Evolutionary conservation across 352 stramenopile genomes (phyloP), one percentile per base, ranked within the genome.

Genomic region (Phytophthora colocasiae): DNA sequence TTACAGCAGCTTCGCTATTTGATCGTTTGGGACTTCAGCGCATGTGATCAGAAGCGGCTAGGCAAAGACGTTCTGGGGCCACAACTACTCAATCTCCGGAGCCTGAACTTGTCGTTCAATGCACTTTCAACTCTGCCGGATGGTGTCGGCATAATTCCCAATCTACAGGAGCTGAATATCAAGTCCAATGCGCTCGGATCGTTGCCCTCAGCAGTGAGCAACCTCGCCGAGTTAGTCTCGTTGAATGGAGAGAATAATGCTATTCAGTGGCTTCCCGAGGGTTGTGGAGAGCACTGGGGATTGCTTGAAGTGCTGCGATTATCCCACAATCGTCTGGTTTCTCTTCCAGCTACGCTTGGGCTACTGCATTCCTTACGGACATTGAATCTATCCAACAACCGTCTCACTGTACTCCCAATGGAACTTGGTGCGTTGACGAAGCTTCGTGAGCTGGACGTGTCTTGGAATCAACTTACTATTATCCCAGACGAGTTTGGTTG

Each of bases 401-500:
- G 56, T 7, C 32, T 91, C 10, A 51, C 53, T 10, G 45, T 27
- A 7, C 48, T 91, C n/a, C 80, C 83, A 9, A 67, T 87, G 11
- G 81, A 90, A 43, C 45, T 91, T 43, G 77, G 74, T 4, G 75
- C 81, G 0, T 71, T 92, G 10, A 72, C 75, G 5, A 68, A 77
- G n/a, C 53, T 92, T 34, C 51, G 61, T 10, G 64, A 81, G 45
- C 64, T 96, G 14, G 56, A 88, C 40, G 36, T 93, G 19, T 81
- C 79, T 14, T 86, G 82, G 75, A 95, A 95, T 67, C 57, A 78
- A 34, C 58, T 95, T 14, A 15, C 44, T 0, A 12, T 29, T 15
- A 64, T 96, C 2, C 88, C 88, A 1, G 75, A 90, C 46, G 81
- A 87, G 38, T 71, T 93, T 12, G 82, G 86, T 1, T 90, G 75